phyloP scores from a whole-genome alignment of 306 rosid genomes.

The Castanopsis chinensis region DNA sequence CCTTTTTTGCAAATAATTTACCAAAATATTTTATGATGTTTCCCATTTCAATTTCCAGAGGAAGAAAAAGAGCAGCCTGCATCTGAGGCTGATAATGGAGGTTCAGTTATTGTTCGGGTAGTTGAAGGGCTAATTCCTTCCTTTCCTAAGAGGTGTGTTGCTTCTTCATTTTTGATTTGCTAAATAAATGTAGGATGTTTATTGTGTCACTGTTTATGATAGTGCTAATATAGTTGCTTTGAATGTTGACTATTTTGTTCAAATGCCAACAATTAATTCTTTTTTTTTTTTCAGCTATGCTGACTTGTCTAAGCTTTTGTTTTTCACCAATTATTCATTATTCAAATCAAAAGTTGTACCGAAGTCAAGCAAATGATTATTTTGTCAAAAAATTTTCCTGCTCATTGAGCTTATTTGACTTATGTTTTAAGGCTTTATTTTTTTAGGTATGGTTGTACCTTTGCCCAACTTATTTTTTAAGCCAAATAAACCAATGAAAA shows the following conservation, averaged over 20 bases:
- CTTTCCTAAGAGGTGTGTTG: conserved; percentile 61
- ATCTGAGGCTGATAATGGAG: conserved; percentile 18
- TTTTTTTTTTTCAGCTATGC: too few relatives aligned
- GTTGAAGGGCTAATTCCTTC: conserved; percentile 50
- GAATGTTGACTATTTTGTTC: neutral
- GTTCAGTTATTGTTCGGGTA: conserved; percentile 33
- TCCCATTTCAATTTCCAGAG: conserved; percentile 21
- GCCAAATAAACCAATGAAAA: too few relatives aligned
- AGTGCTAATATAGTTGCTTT: neutral
- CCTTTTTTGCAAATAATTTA: neutral
- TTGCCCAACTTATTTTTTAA: too few relatives aligned
- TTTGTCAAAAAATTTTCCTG: too few relatives aligned
- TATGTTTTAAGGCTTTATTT: too few relatives aligned
- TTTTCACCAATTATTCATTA: too few relatives aligned
- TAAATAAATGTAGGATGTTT: neutral
- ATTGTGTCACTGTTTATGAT: neutral
- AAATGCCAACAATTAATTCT: neutral
- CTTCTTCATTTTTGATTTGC: conserved; percentile 1
- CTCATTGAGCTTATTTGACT: too few relatives aligned
- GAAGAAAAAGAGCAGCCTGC: conserved; percentile 25
- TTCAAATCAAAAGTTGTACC: too few relatives aligned
- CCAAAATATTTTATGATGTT: neutral
- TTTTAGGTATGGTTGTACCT: too few relatives aligned
- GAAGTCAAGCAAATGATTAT: neutral
- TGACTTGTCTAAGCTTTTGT: too few relatives aligned